phyloP scores from a whole-genome alignment of 164 flowering plant genomes.

The Vitis riparia region DNA sequence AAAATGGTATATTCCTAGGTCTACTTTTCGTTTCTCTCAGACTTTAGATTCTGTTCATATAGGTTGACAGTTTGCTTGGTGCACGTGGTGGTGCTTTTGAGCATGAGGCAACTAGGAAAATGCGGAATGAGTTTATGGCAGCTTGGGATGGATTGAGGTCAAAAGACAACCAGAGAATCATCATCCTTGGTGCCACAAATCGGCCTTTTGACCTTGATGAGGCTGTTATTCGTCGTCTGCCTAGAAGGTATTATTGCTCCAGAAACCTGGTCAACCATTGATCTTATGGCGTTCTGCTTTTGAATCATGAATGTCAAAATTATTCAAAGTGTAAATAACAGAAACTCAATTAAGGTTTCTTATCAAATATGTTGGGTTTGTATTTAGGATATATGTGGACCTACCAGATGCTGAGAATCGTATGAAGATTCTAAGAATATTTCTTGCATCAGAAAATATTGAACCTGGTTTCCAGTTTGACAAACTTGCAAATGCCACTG shows the following conservation, averaged over 20 bases:
- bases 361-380: conserved; percentile 10
- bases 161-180: conserved; percentile 94
- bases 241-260: conserved; percentile 70
- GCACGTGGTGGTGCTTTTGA: conserved; percentile 97
- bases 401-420: conserved; percentile 93
- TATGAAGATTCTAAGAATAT: conserved; percentile 75
- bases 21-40: not conserved
- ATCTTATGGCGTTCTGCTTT: no score
- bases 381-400: conserved; percentile 83
- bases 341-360: not conserved
- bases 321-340: not conserved
- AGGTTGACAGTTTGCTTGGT: conserved; percentile 99
- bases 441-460: conserved; percentile 74
- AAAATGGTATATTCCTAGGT: no score
- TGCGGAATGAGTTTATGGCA: conserved; percentile 99
- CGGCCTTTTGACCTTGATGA: conserved; percentile 99
- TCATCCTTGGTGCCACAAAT: conserved; percentile 97
- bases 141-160: conserved; percentile 99
- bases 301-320: no score
- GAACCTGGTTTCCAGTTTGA: conserved; percentile 61
- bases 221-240: conserved; percentile 97
- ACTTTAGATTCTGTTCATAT: conserved; percentile 10
- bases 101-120: conserved; percentile 98
- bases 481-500: conserved; percentile 80
- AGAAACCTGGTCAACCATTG: not conserved